Conservation (phyloP, 1,139 yeast genomes). For the Lodderomyces elongisporus region DNA sequence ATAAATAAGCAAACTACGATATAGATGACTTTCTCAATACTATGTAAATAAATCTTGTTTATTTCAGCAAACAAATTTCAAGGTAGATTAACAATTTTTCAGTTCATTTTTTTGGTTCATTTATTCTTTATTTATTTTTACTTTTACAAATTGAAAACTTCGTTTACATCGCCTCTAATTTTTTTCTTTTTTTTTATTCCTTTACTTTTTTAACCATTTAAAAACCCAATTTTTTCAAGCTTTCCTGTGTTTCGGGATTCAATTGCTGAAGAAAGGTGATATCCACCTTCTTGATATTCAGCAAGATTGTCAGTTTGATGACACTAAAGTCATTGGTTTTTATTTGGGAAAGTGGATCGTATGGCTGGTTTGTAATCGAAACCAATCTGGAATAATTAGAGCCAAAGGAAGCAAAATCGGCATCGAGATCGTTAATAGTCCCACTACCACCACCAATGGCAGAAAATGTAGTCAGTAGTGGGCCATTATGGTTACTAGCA, state of each 20-base stretch:
- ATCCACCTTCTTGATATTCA: conserved; percentile 28
- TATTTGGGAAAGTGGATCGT: conserved; percentile 62
- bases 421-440: conserved; percentile 45
- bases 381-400: conserved; percentile 73
- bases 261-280: conserved; percentile 29
- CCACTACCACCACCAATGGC: conserved; percentile 6
- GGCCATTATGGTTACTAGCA: not conserved
- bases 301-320: conserved; percentile 26
- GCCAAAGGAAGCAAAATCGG: conserved; percentile 72
- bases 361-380: conserved; percentile 53
- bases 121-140: no score
- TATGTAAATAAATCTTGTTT: no score
- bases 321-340: conserved; percentile 31
- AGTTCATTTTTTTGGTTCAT: no score
- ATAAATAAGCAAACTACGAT: no score
- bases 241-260: conserved; percentile 19
- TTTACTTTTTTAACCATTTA: conserved; percentile 5
- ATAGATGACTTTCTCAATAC: no score
- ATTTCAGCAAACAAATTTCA: no score
- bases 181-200: no score
- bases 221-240: conserved; percentile 14
- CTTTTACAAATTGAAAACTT: no score
- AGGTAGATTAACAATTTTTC: no score
- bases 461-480: conserved; percentile 9
- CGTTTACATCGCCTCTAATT: no score